A percentile compares a stretch with the other conserved stretches of the same genome.
Evolutionary conservation across 2,329 filamentous ascomycete genomes (phyloP).

Genomic region (Pyrenochaeta sp.): DNA sequence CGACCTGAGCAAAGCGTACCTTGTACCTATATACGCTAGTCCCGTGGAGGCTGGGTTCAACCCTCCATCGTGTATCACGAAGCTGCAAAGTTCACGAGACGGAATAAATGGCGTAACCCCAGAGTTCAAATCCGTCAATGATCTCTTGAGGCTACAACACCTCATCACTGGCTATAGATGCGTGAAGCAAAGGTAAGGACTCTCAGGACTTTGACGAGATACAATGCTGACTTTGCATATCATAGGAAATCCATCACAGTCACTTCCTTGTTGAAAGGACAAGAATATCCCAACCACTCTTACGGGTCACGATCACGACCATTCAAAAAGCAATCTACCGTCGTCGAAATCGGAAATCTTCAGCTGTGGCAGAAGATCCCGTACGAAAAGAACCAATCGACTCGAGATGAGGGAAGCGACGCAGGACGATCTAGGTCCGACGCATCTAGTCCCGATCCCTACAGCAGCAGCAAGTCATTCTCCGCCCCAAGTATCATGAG

Average conservation of each 20-base stretch:
- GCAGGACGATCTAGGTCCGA: background rate
- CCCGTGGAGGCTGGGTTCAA: background rate
- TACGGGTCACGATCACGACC: background rate
- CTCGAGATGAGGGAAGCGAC: background rate
- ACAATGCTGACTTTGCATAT: background rate
- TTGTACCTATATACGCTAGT: slow-evolving; percentile 15
- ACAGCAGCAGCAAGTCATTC: background rate
- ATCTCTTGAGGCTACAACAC: slow-evolving; percentile 10
- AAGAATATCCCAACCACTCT: slow-evolving; percentile 3
- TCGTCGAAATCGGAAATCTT: slow-evolving; percentile 9
- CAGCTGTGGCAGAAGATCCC: slow-evolving; percentile 16
- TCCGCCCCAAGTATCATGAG: slow-evolving; percentile 6
- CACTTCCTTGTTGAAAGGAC: slow-evolving; percentile 7
- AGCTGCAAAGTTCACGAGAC: slow-evolving; percentile 10
- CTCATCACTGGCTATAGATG: slow-evolving; percentile 14
- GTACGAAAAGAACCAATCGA: background rate
- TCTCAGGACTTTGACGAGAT: background rate
- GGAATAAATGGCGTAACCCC: slow-evolving; percentile 7
- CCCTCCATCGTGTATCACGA: slow-evolving; percentile 3
- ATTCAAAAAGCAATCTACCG: background rate
- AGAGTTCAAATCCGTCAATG: slow-evolving; percentile 9
- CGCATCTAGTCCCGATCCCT: slow-evolving; percentile 1
- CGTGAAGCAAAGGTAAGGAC: slow-evolving; percentile 4
- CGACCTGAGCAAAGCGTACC: slow-evolving; percentile 5
- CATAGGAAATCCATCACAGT: background rate